These are phyloP conservation scores for Tubosaeta brunneosetosa DNA, from an alignment of 768 basidiomycete genomes.

Conservation along the genomic window DNA sequence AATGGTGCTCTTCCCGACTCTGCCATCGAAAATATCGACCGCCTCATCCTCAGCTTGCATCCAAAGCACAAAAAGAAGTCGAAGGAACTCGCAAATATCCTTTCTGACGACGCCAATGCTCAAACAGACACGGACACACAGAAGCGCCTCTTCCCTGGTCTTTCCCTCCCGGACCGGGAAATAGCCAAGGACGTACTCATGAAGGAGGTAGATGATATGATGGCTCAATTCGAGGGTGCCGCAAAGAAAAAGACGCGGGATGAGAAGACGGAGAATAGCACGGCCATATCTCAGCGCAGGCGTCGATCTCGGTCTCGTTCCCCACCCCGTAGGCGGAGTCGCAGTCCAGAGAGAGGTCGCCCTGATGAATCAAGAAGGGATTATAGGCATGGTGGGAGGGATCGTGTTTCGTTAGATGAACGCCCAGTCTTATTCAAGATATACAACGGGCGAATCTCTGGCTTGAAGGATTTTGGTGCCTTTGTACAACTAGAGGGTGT, in stretches of 20 bases:
- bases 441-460: conserved; percentile 80
- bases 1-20: conserved; percentile 81
- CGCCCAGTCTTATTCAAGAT: conserved; percentile 90
- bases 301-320: conserved; percentile 42
- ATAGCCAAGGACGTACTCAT: conserved; percentile 75
- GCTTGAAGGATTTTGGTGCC: conserved; percentile 92
- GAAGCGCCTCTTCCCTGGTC: conserved; percentile 85
- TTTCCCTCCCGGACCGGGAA: conserved; percentile 73
- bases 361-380: conserved; percentile 41
- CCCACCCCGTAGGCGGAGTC: conserved; percentile 48
- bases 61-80: conserved; percentile 87
- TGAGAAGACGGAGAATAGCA: conserved; percentile 40
- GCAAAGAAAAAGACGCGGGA: conserved; percentile 55
- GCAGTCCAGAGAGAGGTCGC: conserved; percentile 58
- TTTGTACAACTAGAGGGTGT: conserved; percentile 90
- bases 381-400: conserved; percentile 37
- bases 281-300: conserved; percentile 59
- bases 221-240: conserved; percentile 65
- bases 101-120: conserved; percentile 27
- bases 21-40: conserved; percentile 89
- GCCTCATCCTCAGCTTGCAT: conserved; percentile 90
- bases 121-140: conserved; percentile 65
- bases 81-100: conserved; percentile 34
- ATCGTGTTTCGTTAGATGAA: conserved; percentile 55
- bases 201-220: conserved; percentile 86